Evolutionary conservation across 1,284 basidiomycete species (phyloP), one percentile per base, ranked within the genome.

Genomic region (Tilletiopsis washingtonensis): DNA sequence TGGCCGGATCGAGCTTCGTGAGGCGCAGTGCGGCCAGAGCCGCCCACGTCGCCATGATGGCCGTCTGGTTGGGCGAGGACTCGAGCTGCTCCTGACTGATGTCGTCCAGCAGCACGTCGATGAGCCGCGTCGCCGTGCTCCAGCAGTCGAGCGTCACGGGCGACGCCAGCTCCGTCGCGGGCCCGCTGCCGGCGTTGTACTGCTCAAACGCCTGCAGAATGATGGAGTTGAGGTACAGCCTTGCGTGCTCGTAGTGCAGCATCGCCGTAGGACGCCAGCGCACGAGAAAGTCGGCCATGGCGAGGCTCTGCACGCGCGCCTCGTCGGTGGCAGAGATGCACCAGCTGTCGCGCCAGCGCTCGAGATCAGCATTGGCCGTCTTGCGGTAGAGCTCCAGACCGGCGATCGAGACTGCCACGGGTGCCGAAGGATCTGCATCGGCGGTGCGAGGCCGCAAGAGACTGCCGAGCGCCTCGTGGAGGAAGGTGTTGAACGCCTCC

Each of bases 341-440:
- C 64, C 64, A 67, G 11, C 57, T 57, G 45, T 65, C 58, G 36
- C 60, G 62, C 64, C 64, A 67, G 34, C 61, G 53, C 44, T 64
- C 62, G 17, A 67, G 56, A 7, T 64, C 64, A 3, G 57, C 51
- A 15, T 61, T 57, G 26, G 60, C 63, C 14, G 56, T 54, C 53
- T 60, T 56, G 38, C 60, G 58, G 48, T 60, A 61, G 42, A 59
- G 59, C 46, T 62, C 56, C 25, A 65, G 56, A 26, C 57, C 57
- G 19, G 54, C 53, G 3, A 63, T 50, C 5, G 54, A 9, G 9
- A 19, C 26, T 15, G 19, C 36, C 21, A 14, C 5, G 15, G 32
- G 20, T 40, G 45, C 5, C n/a, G n/a, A n/a, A n/a, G n/a, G n/a
- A n/a, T n/a, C n/a, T n/a, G n/a, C n/a, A n/a, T n/a, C n/a, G n/a